Percentiles rank a stretch among this genome's conserved stretches.
These are phyloP conservation scores for Rostrohypoxylon terebratum DNA, from an alignment of 495 filamentous ascomycete species.

Conservation along the genomic window DNA sequence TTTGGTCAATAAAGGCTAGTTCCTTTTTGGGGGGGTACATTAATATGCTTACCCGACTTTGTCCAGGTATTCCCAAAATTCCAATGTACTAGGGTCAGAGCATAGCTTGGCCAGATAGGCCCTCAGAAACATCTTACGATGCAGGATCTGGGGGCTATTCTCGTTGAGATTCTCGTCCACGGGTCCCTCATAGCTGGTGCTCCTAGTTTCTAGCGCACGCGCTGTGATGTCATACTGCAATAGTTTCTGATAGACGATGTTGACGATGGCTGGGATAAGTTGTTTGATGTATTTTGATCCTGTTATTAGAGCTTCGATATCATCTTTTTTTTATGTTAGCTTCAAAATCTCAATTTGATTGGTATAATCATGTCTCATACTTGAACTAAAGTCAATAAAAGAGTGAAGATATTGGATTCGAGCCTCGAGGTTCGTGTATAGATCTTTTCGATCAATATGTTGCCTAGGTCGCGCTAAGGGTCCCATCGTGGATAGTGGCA, in stretches of 20 bases:
- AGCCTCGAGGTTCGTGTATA: conserved; percentile 74
- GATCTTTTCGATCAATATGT: conserved; percentile 75
- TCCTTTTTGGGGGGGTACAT: too few species aligned
- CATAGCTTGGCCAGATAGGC: conserved; percentile 77
- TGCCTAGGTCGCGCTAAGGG: conserved; percentile 53
- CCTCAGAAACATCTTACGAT: conserved; percentile 80
- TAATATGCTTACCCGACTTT: conserved; percentile 77
- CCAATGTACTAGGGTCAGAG: conserved; percentile 75
- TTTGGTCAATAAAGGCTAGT: conserved; percentile 3
- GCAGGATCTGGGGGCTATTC: conserved; percentile 75
- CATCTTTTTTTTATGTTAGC: conserved; percentile 57
- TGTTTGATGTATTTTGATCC: conserved; percentile 79
- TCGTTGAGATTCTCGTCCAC: conserved; percentile 71
- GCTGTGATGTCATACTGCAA: conserved; percentile 81
- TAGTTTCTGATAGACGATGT: conserved; percentile 83
- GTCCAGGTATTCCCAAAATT: conserved; percentile 82
- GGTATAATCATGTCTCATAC: conserved; percentile 56
- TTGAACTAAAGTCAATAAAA: conserved; percentile 76
- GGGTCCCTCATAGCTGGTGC: conserved; percentile 70
- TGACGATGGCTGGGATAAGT: conserved; percentile 76
- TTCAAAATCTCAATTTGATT: neutral
- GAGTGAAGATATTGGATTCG: conserved; percentile 76
- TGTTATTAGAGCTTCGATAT: conserved; percentile 73
- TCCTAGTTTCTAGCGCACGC: conserved; percentile 73
- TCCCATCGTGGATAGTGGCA: conserved; percentile 25